A percentile compares a stretch with the other conserved stretches of the same genome.
Conservation (phyloP, 495 filamentous ascomycete genomes). For the Penicillium steckii region DNA sequence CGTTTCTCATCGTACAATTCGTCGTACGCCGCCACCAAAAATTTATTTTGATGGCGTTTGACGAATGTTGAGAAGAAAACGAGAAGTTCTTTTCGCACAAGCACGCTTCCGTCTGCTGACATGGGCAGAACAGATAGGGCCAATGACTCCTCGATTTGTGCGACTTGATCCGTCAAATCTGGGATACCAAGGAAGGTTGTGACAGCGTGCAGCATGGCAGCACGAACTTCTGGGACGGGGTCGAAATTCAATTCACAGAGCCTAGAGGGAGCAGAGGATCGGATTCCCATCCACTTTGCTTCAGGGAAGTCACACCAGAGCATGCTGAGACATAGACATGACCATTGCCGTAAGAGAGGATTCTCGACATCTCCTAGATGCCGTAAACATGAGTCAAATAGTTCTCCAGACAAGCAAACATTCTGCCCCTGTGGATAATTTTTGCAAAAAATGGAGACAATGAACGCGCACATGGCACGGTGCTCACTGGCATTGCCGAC, state of each 20-base stretch:
- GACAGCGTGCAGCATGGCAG: slow-evolving; percentile 88
- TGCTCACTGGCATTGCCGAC: slow-evolving; percentile 86
- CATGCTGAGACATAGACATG: slow-evolving; percentile 92
- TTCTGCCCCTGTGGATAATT: slow-evolving; percentile 86
- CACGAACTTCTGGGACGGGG: slow-evolving; percentile 88
- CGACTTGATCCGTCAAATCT: slow-evolving; percentile 87
- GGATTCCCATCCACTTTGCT: slow-evolving; percentile 91
- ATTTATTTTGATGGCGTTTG: slow-evolving; percentile 86
- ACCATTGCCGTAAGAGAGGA: slow-evolving; percentile 90
- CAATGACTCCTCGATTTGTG: slow-evolving; percentile 83
- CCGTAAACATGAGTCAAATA: slow-evolving; percentile 78
- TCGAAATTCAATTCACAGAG: slow-evolving; percentile 83
- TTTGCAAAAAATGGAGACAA: slow-evolving; percentile 94
- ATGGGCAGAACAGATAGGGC: slow-evolving; percentile 82
- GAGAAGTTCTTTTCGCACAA: slow-evolving; percentile 88
- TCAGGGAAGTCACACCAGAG: slow-evolving; percentile 89
- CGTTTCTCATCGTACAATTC: slow-evolving; percentile 84
- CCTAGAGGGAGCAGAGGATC: slow-evolving; percentile 72
- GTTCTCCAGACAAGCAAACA: slow-evolving; percentile 75
- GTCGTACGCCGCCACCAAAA: slow-evolving; percentile 88
- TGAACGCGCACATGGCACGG: slow-evolving; percentile 98
- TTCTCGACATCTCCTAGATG: slow-evolving; percentile 85
- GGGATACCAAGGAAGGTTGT: slow-evolving; percentile 92
- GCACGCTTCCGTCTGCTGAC: slow-evolving; percentile 84
- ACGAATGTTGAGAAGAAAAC: slow-evolving; percentile 94